Percentiles rank a stretch among this genome's conserved stretches.
These are phyloP conservation scores for Ensete ventricosum DNA, from an alignment of 176 grass and related monocot genomes.

Conservation along the genomic window DNA sequence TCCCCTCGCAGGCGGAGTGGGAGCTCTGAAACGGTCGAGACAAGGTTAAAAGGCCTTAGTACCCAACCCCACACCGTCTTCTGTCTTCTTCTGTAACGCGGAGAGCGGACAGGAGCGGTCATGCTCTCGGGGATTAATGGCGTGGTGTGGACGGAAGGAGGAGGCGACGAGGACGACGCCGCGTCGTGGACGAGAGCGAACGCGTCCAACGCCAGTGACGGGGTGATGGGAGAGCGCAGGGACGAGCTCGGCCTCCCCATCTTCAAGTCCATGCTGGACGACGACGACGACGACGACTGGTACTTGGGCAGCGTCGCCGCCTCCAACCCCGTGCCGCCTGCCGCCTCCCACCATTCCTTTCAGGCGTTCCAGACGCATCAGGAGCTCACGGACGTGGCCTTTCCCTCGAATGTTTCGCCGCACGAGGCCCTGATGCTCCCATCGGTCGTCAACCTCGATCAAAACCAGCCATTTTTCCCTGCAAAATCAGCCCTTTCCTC, in stretches of 20 bases:
- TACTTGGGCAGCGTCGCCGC: constrained; percentile 14
- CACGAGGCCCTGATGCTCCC: constrained; percentile 29
- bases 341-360: constrained; percentile 24
- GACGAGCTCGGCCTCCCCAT: constrained; percentile 27
- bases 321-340: not conserved
- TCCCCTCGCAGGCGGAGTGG: not conserved
- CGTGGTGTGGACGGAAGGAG: constrained; percentile 54
- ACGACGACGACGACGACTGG: constrained; percentile 46
- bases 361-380: constrained; percentile 11
- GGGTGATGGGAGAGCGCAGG: constrained; percentile 9
- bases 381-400: constrained; percentile 26
- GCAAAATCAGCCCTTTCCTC: constrained; percentile 19
- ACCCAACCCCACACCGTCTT: not conserved
- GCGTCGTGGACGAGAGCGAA: constrained; percentile 17
- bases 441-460: constrained; percentile 19
- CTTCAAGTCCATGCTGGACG: constrained; percentile 45
- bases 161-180: constrained; percentile 9
- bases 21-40: not conserved
- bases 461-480: constrained; percentile 11
- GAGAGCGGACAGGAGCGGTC: not conserved
- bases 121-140: constrained; percentile 61
- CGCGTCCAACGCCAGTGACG: not conserved
- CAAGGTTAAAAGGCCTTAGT: not conserved
- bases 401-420: constrained; percentile 17
- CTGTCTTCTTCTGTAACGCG: constrained; percentile 1